Conservation (phyloP, 2,329 filamentous ascomycete species). For the Emergomyces orientalis region DNA sequence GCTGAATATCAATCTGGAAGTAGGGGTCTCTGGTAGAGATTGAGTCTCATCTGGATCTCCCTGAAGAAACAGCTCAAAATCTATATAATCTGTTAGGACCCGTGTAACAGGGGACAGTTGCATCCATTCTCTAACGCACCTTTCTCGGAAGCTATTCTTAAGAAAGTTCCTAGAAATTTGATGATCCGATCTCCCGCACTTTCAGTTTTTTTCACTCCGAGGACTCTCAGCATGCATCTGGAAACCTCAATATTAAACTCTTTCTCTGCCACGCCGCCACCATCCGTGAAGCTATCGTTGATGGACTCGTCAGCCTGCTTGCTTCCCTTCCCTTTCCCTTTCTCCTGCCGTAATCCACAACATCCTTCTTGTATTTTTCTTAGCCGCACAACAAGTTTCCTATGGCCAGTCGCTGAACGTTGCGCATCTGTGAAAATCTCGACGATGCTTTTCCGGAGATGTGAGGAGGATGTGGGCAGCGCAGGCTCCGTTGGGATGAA, state of each 20-base stretch:
- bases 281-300: slow-evolving; percentile 35
- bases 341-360: slow-evolving; percentile 45
- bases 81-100: slow-evolving; percentile 39
- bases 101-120: neutral
- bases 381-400: slow-evolving; percentile 78
- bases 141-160: slow-evolving; percentile 59
- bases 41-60: slow-evolving; percentile 60
- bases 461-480: slow-evolving; percentile 34
- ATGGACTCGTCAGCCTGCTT: slow-evolving; percentile 16
- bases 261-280: slow-evolving; percentile 66
- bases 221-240: slow-evolving; percentile 68
- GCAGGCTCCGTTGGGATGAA: slow-evolving; percentile 55
- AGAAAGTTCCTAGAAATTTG: slow-evolving; percentile 77
- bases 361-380: slow-evolving; percentile 87
- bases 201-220: slow-evolving; percentile 88
- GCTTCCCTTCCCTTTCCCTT: slow-evolving; percentile 23
- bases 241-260: slow-evolving; percentile 82
- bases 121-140: slow-evolving; percentile 27
- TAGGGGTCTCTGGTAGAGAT: slow-evolving; percentile 72
- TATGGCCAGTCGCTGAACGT: slow-evolving; percentile 76
- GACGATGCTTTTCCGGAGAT: slow-evolving; percentile 64
- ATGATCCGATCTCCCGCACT: slow-evolving; percentile 75
- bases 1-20: slow-evolving; percentile 63
- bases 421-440: slow-evolving; percentile 72
- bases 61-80: slow-evolving; percentile 55